phyloP scores from a whole-genome alignment of 2,329 filamentous ascomycete species.

The Dryadomyces quercivorus region DNA sequence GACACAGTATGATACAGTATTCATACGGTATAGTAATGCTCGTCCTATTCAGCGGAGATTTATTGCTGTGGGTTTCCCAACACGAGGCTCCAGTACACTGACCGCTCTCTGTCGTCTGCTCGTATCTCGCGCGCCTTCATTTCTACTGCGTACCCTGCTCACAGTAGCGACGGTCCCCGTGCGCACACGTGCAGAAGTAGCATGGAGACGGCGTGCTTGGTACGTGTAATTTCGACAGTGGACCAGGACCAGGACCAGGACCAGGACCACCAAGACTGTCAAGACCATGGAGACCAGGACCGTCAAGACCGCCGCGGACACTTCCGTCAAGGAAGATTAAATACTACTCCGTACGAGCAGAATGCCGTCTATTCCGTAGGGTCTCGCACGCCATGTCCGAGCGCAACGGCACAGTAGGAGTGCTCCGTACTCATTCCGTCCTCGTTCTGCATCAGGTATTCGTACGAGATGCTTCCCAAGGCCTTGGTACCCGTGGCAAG shows the following conservation, averaged over 20 bases:
- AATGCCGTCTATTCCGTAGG: not conserved
- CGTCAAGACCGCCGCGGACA: too few species aligned
- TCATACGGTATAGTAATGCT: too few species aligned
- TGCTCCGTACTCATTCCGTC: too few species aligned
- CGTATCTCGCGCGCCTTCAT: not conserved
- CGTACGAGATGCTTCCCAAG: not conserved
- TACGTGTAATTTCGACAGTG: not conserved
- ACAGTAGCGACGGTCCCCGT: too few species aligned
- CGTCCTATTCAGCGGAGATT: too few species aligned
- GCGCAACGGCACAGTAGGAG: too few species aligned
- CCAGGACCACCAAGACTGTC: too few species aligned
- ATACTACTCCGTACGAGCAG: not conserved
- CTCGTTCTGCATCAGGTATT: too few species aligned
- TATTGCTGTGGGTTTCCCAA: not conserved
- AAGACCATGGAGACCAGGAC: too few species aligned
- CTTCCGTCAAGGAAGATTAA: too few species aligned
- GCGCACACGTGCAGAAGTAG: not conserved
- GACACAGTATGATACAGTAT: too few species aligned
- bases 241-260: too few species aligned
- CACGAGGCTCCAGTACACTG: not conserved
- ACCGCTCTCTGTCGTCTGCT: not conserved
- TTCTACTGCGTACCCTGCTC: not conserved
- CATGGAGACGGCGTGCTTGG: not conserved
- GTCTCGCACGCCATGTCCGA: not conserved
- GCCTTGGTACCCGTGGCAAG: not conserved